These are phyloP conservation scores for Haplographium delicatum DNA, from an alignment of 495 filamentous ascomycete genomes.

Conservation along the genomic window DNA sequence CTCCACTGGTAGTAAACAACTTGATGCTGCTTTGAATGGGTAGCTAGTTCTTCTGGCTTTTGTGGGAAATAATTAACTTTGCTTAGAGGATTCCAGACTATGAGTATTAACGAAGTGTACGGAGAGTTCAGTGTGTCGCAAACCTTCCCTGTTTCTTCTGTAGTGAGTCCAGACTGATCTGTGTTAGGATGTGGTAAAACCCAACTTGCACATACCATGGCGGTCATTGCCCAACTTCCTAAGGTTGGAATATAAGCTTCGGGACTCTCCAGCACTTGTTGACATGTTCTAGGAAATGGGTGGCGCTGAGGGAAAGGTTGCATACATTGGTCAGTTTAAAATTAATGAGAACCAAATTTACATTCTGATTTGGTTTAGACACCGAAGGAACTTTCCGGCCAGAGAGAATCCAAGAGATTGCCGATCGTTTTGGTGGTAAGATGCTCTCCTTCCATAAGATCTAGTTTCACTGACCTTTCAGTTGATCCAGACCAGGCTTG, in stretches of 20 bases:
- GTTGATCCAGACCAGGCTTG: constrained; percentile 35
- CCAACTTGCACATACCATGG: constrained; percentile 64
- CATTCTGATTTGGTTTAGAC: constrained; percentile 37
- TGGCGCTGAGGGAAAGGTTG: constrained; percentile 72
- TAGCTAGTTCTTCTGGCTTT: constrained; percentile 24
- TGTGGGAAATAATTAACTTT: neutral
- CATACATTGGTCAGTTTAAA: constrained; percentile 61
- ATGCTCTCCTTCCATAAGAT: neutral
- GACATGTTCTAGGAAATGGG: constrained; percentile 59
- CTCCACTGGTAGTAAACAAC: constrained; percentile 71
- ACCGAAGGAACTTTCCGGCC: constrained; percentile 78
- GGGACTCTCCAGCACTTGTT: no score
- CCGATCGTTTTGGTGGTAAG: constrained; percentile 60
- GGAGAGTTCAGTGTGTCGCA: constrained; percentile 58
- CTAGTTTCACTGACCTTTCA: neutral
- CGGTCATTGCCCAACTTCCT: constrained; percentile 56
- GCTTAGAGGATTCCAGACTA: constrained; percentile 67
- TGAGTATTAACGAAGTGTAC: constrained; percentile 74
- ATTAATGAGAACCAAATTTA: neutral
- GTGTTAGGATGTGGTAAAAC: constrained; percentile 63
- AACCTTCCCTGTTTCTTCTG: neutral
- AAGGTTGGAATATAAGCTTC: no score
- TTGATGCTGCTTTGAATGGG: constrained; percentile 69
- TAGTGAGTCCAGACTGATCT: neutral
- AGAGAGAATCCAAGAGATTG: constrained; percentile 63